A percentile compares a stretch with the other conserved stretches of the same genome.
phyloP scores from a whole-genome alignment of 768 basidiomycete genomes.

The Mycena alexandri region DNA sequence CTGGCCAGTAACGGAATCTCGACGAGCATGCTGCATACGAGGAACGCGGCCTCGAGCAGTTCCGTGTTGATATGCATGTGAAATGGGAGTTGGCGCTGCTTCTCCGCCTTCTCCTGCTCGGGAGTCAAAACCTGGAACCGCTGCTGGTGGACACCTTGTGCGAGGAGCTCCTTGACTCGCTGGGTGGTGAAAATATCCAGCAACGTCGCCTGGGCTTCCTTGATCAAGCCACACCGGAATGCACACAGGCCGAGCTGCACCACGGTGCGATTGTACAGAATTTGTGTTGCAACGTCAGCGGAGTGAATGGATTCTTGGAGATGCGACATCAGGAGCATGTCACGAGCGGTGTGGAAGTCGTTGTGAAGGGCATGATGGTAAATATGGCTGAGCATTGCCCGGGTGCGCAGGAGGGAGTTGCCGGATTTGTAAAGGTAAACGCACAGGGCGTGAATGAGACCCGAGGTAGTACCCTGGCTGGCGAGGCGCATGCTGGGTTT shows the following conservation, averaged over 20 bases:
- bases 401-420: constrained; percentile 92
- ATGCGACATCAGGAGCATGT: constrained; percentile 99
- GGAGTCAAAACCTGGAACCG: constrained; percentile 89
- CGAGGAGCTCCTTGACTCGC: constrained; percentile 96
- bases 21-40: constrained; percentile 98
- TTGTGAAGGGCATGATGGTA: constrained; percentile 98
- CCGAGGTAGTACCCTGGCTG: constrained; percentile 68
- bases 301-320: constrained; percentile 97
- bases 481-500: constrained; percentile 74
- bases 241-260: constrained; percentile 98
- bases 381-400: constrained; percentile 97
- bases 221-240: constrained; percentile 94
- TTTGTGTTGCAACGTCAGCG: constrained; percentile 96
- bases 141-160: constrained; percentile 95
- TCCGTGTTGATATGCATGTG: constrained; percentile 99
- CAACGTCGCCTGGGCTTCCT: constrained; percentile 92
- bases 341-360: constrained; percentile 95
- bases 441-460: constrained; percentile 90
- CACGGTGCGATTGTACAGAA: constrained; percentile 96
- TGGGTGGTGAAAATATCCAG: constrained; percentile 98
- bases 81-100: constrained; percentile 96
- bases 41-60: constrained; percentile 95
- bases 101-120: constrained; percentile 97
- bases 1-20: constrained; percentile 96
- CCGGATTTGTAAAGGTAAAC: constrained; percentile 93